Evolutionary conservation across 1,139 yeast genomes (phyloP).

Genomic region (Hansenula anomala): DNA sequence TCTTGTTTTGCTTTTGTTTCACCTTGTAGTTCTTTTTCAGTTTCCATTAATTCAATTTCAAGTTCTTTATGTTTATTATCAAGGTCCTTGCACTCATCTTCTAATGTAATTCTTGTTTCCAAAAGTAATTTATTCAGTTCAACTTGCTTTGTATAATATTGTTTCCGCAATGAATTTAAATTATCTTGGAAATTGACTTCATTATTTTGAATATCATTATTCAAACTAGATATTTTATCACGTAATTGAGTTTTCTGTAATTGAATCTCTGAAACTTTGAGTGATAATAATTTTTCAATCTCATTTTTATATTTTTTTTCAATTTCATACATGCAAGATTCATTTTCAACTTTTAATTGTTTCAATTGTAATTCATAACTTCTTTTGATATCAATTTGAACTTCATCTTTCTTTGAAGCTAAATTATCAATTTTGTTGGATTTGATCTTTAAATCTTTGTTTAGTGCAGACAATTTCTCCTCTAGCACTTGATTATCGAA

Average conservation of each 20-base stretch:
- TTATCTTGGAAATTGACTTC: constrained; percentile 17
- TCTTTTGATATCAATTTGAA: constrained; percentile 30
- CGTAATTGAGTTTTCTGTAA: constrained; percentile 23
- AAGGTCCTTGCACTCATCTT: constrained; percentile 8
- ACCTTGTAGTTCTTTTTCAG: neutral
- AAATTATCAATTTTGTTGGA: constrained; percentile 37
- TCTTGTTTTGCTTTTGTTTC: neutral
- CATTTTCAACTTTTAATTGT: constrained; percentile 32
- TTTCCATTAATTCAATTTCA: neutral
- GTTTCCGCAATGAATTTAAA: constrained; percentile 18
- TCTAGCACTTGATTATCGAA: constrained; percentile 30
- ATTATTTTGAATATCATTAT: constrained; percentile 22
- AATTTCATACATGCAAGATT: constrained; percentile 31
- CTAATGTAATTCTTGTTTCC: constrained; percentile 9
- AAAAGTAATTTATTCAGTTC: constrained; percentile 14
- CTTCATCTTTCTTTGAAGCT: constrained; percentile 26
- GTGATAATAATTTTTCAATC: constrained; percentile 32
- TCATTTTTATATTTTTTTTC: constrained; percentile 31
- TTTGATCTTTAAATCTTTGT: constrained; percentile 28
- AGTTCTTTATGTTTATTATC: neutral
- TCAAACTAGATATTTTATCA: constrained; percentile 19
- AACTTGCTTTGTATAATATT: constrained; percentile 12
- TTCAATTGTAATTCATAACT: constrained; percentile 33
- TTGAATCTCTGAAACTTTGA: constrained; percentile 27
- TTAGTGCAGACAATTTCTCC: constrained; percentile 6